phyloP scores from a whole-genome alignment of 2,329 filamentous ascomycete species.

The Elsinoe necatrix region DNA sequence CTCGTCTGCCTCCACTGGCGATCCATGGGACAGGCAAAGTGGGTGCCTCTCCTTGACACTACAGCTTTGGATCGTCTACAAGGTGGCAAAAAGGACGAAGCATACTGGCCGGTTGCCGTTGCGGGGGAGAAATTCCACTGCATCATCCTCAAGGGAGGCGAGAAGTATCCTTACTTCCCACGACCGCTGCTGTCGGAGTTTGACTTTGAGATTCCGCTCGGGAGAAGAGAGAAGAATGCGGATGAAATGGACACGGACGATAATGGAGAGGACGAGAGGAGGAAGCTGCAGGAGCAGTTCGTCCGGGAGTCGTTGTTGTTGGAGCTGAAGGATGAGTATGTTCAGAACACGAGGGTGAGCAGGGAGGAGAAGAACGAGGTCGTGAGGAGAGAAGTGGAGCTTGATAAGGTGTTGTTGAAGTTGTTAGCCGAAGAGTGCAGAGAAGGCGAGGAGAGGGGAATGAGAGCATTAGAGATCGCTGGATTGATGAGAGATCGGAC shows the following conservation, averaged over 20 bases:
- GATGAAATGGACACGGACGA: conserved; percentile 33
- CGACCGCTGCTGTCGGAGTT: conserved; percentile 87
- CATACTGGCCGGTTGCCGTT: conserved; percentile 92
- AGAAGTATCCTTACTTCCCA: conserved; percentile 88
- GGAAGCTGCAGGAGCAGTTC: conserved; percentile 69
- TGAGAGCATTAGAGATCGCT: conserved; percentile 90
- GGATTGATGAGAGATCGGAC: conserved; percentile 73
- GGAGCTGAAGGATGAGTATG: conserved; percentile 65
- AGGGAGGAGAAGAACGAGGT: conserved; percentile 59
- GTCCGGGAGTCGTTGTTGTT: conserved; percentile 65
- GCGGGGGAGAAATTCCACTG: conserved; percentile 91
- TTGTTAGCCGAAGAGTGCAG: conserved; percentile 83
- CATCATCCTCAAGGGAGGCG: conserved; percentile 94
- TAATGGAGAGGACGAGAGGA: conserved; percentile 28
- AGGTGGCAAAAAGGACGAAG: conserved; percentile 76
- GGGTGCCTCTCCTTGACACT: conserved; percentile 90
- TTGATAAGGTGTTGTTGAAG: conserved; percentile 85
- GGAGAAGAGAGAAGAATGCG: conserved; percentile 28
- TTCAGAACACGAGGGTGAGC: conserved; percentile 58
- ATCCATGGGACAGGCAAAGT: conserved; percentile 70
- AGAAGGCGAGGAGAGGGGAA: conserved; percentile 83
- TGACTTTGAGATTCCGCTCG: conserved; percentile 75
- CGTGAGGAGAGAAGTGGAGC: conserved; percentile 65
- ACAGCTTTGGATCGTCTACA: conserved; percentile 72
- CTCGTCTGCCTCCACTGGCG: conserved; percentile 89